Evolutionary conservation across 225 moss, liverwort and hornwort species (phyloP).

Genomic region (Climacium dendroides): DNA sequence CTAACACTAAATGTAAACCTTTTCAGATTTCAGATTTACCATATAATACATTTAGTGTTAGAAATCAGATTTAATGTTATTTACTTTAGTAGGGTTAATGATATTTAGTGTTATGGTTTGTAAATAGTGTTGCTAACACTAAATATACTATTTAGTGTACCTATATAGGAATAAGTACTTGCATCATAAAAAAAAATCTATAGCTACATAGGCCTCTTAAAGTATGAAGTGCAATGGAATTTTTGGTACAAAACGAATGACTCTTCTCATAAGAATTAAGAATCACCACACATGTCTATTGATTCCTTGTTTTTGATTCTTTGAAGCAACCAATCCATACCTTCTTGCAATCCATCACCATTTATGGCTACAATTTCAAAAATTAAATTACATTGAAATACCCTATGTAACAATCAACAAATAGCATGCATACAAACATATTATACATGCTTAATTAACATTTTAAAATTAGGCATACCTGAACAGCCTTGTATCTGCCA

Average conservation of each 20-base stretch:
- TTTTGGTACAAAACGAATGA: too few relatives aligned
- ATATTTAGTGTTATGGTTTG: too few relatives aligned
- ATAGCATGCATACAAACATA: neutral
- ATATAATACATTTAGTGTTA: too few relatives aligned
- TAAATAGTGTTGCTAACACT: too few relatives aligned
- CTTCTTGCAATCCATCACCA: constrained; percentile 33
- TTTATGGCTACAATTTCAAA: constrained; percentile 4
- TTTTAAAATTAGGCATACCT: neutral
- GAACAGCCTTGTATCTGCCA: constrained; percentile 49
- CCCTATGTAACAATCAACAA: too few relatives aligned
- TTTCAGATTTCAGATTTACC: too few relatives aligned
- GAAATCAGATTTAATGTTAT: too few relatives aligned
- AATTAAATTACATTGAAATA: neutral
- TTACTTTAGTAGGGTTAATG: too few relatives aligned
- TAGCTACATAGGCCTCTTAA: neutral
- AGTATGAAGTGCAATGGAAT: neutral
- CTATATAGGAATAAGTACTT: neutral
- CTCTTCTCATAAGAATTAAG: neutral
- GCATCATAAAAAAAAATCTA: neutral
- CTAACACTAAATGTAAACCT: too few relatives aligned
- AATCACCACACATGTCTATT: neutral
- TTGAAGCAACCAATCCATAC: constrained; percentile 34
- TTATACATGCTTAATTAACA: neutral
- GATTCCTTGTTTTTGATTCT: constrained; percentile 1
- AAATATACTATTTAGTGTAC: too few relatives aligned